Evolutionary conservation across 1,284 basidiomycete species (phyloP).

Genomic region (Ustilago nuda): DNA sequence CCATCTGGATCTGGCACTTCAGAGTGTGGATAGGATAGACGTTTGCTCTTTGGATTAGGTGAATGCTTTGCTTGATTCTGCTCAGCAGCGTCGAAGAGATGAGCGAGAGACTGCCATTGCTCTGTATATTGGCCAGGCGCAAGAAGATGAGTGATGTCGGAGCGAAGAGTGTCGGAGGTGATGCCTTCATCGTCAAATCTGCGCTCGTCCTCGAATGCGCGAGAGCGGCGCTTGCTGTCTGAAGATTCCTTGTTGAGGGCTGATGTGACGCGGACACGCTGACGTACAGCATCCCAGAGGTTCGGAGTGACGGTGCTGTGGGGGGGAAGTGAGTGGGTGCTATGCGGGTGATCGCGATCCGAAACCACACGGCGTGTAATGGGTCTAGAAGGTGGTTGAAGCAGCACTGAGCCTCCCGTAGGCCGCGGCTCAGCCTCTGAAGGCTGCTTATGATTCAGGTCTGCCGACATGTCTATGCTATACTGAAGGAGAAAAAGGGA

Average conservation of each 20-base stretch:
- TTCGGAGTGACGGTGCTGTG: slow-evolving; percentile 28
- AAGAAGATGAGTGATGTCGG: slow-evolving; percentile 32
- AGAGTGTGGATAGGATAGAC: slow-evolving; percentile 14
- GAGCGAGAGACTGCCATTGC: slow-evolving; percentile 60
- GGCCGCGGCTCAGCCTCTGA: slow-evolving; percentile 1
- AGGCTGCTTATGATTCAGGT: slow-evolving; percentile 6
- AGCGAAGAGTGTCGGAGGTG: slow-evolving; percentile 46
- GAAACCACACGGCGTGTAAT: slow-evolving; percentile 42
- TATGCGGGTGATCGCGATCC: slow-evolving; percentile 39
- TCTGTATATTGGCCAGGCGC: slow-evolving; percentile 50
- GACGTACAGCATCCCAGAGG: slow-evolving; percentile 48
- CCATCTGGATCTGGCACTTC: slow-evolving; percentile 31
- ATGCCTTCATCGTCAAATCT: slow-evolving; percentile 58
- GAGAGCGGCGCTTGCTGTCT: slow-evolving; percentile 24
- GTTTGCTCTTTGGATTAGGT: slow-evolving; percentile 29
- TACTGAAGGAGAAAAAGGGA: not conserved
- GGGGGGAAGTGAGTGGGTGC: slow-evolving; percentile 36
- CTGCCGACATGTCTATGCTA: slow-evolving; percentile 8
- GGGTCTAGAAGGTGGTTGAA: slow-evolving; percentile 23
- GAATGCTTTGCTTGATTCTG: slow-evolving; percentile 1
- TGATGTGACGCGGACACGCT: slow-evolving; percentile 40
- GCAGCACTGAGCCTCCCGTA: slow-evolving; percentile 27
- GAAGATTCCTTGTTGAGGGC: slow-evolving; percentile 25
- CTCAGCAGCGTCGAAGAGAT: slow-evolving; percentile 48
- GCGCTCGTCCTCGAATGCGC: slow-evolving; percentile 36